Percentiles rank a stretch among this genome's conserved stretches.
These are phyloP conservation scores for Flueggea neowawraea DNA, from an alignment of 441 rosid genomes.

Conservation along the genomic window DNA sequence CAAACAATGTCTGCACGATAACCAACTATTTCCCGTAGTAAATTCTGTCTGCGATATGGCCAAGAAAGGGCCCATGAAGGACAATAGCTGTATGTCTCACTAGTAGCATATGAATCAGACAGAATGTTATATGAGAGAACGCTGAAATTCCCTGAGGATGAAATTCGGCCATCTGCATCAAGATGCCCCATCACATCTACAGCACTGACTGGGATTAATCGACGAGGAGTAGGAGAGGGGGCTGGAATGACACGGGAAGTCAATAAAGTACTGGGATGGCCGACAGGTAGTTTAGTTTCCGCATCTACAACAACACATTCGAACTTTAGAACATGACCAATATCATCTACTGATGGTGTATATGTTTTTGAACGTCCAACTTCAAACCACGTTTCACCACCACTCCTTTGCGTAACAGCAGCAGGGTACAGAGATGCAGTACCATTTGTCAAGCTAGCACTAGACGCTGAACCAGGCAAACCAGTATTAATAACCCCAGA, in stretches of 20 bases:
- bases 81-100: slow-evolving; percentile 81
- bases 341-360: slow-evolving; percentile 93
- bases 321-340: slow-evolving; percentile 91
- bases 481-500: slow-evolving; percentile 48
- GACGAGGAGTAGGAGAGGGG: slow-evolving; percentile 94
- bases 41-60: slow-evolving; percentile 95
- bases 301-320: slow-evolving; percentile 94
- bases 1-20: slow-evolving; percentile 97
- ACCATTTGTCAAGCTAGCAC: slow-evolving; percentile 70
- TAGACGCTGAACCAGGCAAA: slow-evolving; percentile 71
- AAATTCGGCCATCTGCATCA: slow-evolving; percentile 72
- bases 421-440: slow-evolving; percentile 85
- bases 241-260: slow-evolving; percentile 99
- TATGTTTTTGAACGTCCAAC: slow-evolving; percentile 90
- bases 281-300: slow-evolving; percentile 67
- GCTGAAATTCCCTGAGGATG: slow-evolving; percentile 80
- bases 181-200: slow-evolving; percentile 71
- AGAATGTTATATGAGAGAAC: slow-evolving; percentile 95
- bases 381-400: slow-evolving; percentile 93
- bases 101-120: slow-evolving; percentile 86
- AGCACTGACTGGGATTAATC: slow-evolving; percentile 73
- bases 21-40: slow-evolving; percentile 94
- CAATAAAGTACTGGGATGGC: slow-evolving; percentile 63
- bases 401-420: slow-evolving; percentile 67
- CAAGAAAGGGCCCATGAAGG: slow-evolving; percentile 99